A percentile compares a stretch with the other conserved stretches of the same genome.
Evolutionary conservation across 2,329 filamentous ascomycete species (phyloP).

Genomic region (Alternaria solani): DNA sequence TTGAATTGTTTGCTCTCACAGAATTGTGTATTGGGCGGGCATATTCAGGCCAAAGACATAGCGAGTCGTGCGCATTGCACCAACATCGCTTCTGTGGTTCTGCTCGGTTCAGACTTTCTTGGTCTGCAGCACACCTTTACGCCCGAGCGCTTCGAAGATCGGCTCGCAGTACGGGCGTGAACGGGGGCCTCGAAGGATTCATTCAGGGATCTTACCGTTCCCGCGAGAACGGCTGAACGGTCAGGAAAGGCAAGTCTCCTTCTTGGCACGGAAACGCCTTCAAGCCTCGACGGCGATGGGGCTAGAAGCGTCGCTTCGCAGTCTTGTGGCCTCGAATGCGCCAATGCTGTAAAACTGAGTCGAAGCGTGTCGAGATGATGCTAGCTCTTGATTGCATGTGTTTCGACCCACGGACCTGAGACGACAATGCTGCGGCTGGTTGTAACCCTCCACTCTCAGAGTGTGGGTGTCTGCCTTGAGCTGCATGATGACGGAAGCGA

Average conservation of each 20-base stretch:
- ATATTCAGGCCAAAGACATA: background rate
- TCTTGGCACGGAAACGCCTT: conserved; percentile 16
- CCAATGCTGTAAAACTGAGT: conserved; percentile 5
- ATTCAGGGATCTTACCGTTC: conserved; percentile 22
- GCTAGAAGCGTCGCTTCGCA: conserved; percentile 7
- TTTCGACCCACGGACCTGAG: conserved; percentile 23
- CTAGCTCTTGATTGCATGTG: conserved; percentile 22
- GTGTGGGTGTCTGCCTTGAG: conserved; percentile 31
- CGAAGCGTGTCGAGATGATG: conserved; percentile 2
- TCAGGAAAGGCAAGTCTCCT: conserved; percentile 10
- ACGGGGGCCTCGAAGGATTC: conserved; percentile 17
- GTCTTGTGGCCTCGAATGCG: background rate
- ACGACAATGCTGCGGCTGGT: conserved; percentile 21
- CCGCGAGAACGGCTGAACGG: conserved; percentile 17
- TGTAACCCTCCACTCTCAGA: conserved; percentile 12
- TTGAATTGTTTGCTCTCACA: background rate
- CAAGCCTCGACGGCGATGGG: conserved; percentile 8
- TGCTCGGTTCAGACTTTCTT: background rate
- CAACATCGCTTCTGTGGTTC: conserved; percentile 1
- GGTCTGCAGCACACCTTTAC: conserved; percentile 9
- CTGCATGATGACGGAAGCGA: conserved; percentile 35
- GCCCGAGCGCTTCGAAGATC: conserved; percentile 19
- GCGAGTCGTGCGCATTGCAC: background rate
- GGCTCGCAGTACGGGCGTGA: conserved; percentile 10
- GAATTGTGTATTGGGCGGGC: background rate